These are phyloP conservation scores for Aphanomyces euteiches DNA, from an alignment of 352 stramenopile species.

Conservation along the genomic window DNA sequence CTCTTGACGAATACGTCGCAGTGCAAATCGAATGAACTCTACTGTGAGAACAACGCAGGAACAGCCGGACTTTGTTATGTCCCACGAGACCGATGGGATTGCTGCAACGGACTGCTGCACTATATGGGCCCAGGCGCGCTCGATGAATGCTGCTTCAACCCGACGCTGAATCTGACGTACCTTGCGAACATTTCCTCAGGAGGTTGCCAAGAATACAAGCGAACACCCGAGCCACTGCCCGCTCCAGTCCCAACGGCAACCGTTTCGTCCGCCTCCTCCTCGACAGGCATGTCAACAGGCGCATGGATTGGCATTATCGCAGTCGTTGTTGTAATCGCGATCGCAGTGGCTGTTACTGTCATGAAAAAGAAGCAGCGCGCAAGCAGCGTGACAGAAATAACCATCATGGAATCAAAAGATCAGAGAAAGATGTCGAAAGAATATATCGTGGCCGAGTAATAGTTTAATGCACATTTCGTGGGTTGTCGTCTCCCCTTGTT, in stretches of 20 bases:
- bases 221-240: not conserved
- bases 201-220: constrained; percentile 7
- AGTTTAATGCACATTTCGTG: no score
- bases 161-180: constrained; percentile 1
- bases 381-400: not conserved
- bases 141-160: constrained; percentile 15
- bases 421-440: not conserved
- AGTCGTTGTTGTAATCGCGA: not conserved
- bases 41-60: not conserved
- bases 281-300: not conserved
- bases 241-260: not conserved
- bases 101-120: constrained; percentile 9
- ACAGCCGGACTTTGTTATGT: constrained; percentile 5
- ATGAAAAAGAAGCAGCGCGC: not conserved
- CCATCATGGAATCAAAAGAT: not conserved
- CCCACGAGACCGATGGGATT: constrained; percentile 3
- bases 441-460: no score
- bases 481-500: no score
- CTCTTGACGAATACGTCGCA: not conserved
- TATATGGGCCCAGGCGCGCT: constrained; percentile 4
- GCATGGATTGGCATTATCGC: not conserved
- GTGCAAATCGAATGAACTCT: constrained; percentile 1
- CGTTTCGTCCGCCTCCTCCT: not conserved
- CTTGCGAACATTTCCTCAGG: not conserved
- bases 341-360: not conserved